A percentile compares a stretch with the other conserved stretches of the same genome.
Conservation (phyloP, 2,329 filamentous ascomycete genomes). For the Fusarium austroafricanum region DNA sequence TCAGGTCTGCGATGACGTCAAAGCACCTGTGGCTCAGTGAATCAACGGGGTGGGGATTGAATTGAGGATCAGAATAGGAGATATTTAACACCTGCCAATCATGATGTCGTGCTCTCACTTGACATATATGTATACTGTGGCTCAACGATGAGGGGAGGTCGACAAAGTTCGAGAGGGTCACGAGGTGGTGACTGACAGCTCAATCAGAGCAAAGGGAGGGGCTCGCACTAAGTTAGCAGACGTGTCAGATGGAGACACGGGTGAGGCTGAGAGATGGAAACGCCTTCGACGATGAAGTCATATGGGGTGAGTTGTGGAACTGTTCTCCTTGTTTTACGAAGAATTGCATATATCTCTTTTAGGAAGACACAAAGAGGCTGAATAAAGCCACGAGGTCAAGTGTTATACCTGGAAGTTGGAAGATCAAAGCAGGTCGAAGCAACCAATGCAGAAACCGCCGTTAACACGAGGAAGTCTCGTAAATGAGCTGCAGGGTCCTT, state of each 20-base stretch:
- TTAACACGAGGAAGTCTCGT: conserved; percentile 31
- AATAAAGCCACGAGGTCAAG: conserved; percentile 2
- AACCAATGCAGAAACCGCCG: conserved; percentile 11
- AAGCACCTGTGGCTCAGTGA: neutral
- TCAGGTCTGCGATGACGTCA: conserved; percentile 10
- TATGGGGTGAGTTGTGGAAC: conserved; percentile 30
- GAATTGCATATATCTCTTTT: neutral
- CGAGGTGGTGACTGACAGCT: conserved; percentile 21
- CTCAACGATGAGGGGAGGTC: neutral
- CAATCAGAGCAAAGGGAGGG: conserved; percentile 16
- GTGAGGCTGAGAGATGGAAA: conserved; percentile 28
- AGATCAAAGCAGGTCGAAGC: conserved; percentile 8
- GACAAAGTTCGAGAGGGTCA: conserved; percentile 28
- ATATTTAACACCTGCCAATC: conserved; percentile 14
- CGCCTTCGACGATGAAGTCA: conserved; percentile 28
- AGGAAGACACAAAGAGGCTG: neutral
- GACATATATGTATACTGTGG: neutral
- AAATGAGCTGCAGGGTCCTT: conserved; percentile 34
- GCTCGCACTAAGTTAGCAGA: conserved; percentile 18
- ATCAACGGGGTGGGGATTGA: conserved; percentile 8
- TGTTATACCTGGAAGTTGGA: conserved; percentile 2
- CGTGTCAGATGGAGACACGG: conserved; percentile 31
- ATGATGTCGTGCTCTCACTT: neutral
- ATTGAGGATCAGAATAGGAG: neutral
- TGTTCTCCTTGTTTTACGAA: conserved; percentile 5